Evolutionary conservation across 2,329 filamentous ascomycete species (phyloP), one percentile per base, ranked within the genome.

Genomic region (Penicillium sp.): DNA sequence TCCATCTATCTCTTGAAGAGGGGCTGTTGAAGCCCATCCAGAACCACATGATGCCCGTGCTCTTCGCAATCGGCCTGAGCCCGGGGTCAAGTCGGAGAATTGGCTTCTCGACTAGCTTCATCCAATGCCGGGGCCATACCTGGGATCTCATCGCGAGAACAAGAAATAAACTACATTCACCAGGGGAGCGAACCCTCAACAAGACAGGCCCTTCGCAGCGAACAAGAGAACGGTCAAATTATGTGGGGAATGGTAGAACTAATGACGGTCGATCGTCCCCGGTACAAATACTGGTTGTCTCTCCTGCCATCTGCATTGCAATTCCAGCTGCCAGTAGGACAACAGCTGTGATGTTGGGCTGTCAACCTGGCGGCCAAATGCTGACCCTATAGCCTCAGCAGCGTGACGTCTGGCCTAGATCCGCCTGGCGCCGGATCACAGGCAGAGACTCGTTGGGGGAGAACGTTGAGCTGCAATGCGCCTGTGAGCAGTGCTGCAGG

Each of bases 11-110:
- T n/a, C n/a, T n/a, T n/a, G n/a, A n/a, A n/a, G n/a, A n/a, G n/a
- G n/a, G n/a, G n/a, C n/a, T n/a, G n/a, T n/a, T n/a, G n/a, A n/a
- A n/a, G n/a, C n/a, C n/a, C n/a, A 33, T 36, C 13, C 25, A 43
- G 40, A 35, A 42, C 47, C 36, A 51, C 50, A 53, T 50, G 42
- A 46, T 34, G 21, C 45, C 21, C 23, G 36, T 44, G 45, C 38
- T n/a, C 38, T 53, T 52, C 7, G 23, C 37, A 54, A 50, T 42
- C 43, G 48, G 46, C 15, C 52, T 41, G 42, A 39, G 6, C 27
- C 27, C 32, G 33, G 30, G 29, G 18, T 28, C 9, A 38, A 23
- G 30, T 45, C 45, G 50, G 50, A 48, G 36, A 50, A 53, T 52
- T 54, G 19, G 15, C 46, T 27, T 44, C 17, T 28, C 36, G 45